Base-by-base conservation (phyloP, 345 rosid species). In the Moricandia moricandioides region DNA sequence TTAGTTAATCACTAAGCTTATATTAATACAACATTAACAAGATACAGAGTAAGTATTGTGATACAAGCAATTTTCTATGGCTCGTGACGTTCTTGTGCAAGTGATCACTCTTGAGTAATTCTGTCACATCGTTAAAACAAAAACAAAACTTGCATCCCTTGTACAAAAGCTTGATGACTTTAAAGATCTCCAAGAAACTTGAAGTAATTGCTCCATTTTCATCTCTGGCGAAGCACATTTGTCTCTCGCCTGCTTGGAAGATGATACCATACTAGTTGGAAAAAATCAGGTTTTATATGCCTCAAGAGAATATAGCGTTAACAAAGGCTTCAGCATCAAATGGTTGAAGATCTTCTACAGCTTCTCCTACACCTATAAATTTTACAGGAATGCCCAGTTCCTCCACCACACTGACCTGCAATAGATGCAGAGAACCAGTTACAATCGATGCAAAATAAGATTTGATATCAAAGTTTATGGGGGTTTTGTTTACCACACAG, bases 331-430 rank as follows among this genome's bases (percentile, higher is more conserved):
- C 93, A 0, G 97, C 89, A 65, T 92, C 97, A 70, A 92, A 95
- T 55, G 97, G 97, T 81, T 92, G 97, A 62, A 95, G 93, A 82
- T 90, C 97, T 83, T 92, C 96, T 49, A 92, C 75, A 57, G 93
- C 85, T 89, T 92, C 99, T 45, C 97, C 97, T 43, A 95, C 93
- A 58, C 99, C 99, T 1, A 95, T 86, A 67, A 95, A 95, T 85
- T 95, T 90, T 52, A 92, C 96, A 1, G 99, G 97, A 80, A 95
- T 95, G 63, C 97, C 93, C 11, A 92, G 86, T 81, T 95, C 97
- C 80, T 90, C 99, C 52, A 91, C 97, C 35, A 91, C 97, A 59
- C 97, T 91, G 40, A 90, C 97, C 99, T 94, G 87, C 73, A 62
- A 58, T n/a, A 70, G 21, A 30, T 39, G 65, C 21, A 52, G 37